Percentiles rank a stretch among this genome's conserved stretches.
phyloP scores from a whole-genome alignment of 179 eudicot species.

The Silene noctiflora region DNA sequence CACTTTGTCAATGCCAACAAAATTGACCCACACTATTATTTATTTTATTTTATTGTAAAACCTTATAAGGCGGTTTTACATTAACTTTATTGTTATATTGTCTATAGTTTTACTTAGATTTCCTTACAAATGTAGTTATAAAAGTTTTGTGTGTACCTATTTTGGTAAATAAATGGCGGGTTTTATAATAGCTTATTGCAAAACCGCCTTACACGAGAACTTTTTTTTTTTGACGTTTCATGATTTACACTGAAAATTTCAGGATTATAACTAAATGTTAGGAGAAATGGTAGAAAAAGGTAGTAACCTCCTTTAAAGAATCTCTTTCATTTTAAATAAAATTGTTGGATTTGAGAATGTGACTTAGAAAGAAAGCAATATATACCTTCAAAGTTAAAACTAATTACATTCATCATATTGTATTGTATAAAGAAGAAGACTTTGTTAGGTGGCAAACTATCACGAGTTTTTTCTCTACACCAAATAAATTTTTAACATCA shows the following conservation, averaged over 20 bases:
- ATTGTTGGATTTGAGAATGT: conserved; percentile 8
- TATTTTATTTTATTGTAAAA: too few relatives aligned
- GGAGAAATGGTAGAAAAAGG: neutral
- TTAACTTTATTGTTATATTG: too few relatives aligned
- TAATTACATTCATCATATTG: neutral
- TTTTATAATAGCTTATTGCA: too few relatives aligned
- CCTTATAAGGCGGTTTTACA: too few relatives aligned
- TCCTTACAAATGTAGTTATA: too few relatives aligned
- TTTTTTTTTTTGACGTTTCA: too few relatives aligned
- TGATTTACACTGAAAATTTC: too few relatives aligned
- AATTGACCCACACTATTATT: neutral
- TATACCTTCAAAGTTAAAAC: conserved; percentile 11
- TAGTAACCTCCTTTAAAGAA: conserved; percentile 24
- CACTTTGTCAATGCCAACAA: neutral
- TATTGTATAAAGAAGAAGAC: neutral
- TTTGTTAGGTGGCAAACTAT: conserved; percentile 16
- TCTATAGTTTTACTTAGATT: too few relatives aligned
- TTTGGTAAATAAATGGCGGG: too few relatives aligned
- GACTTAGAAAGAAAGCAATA: conserved; percentile 28
- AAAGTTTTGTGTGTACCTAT: too few relatives aligned
- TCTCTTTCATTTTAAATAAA: conserved; percentile 11
- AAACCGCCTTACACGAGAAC: too few relatives aligned
- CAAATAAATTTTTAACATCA: conserved; percentile 20
- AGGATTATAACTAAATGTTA: neutral
- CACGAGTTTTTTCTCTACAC: conserved; percentile 9